These are phyloP conservation scores for Fraxinus anomala DNA, from an alignment of 257 asterid species.

Conservation along the genomic window DNA sequence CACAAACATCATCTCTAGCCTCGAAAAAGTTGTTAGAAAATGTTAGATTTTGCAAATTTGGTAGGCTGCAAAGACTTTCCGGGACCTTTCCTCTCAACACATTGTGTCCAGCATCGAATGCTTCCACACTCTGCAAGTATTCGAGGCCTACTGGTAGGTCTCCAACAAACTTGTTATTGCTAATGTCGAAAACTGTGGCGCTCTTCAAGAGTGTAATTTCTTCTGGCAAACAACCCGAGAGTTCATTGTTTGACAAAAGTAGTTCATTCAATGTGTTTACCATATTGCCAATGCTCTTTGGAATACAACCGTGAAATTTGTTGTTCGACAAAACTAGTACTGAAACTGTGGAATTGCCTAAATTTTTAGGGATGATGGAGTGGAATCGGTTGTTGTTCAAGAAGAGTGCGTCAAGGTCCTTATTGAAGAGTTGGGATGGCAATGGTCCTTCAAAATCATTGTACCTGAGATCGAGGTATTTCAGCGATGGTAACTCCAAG, in stretches of 20 bases:
- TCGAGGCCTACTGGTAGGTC: constrained; percentile 57
- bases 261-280: constrained; percentile 59
- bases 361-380: constrained; percentile 54
- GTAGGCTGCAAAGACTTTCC: constrained; percentile 50
- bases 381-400: constrained; percentile 62
- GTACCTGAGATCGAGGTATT: constrained; percentile 66
- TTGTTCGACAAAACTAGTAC: constrained; percentile 66
- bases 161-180: constrained; percentile 55
- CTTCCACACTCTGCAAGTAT: constrained; percentile 45
- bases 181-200: constrained; percentile 52
- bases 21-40: constrained; percentile 57
- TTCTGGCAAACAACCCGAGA: constrained; percentile 81
- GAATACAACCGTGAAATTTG: constrained; percentile 64
- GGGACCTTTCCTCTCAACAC: constrained; percentile 61
- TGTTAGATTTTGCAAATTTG: constrained; percentile 47
- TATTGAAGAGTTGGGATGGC: constrained; percentile 51
- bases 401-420: constrained; percentile 61
- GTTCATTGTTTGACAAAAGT: constrained; percentile 37
- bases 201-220: constrained; percentile 52
- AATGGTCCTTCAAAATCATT: constrained; percentile 80
- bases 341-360: constrained; percentile 71
- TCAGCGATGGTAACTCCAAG: constrained; percentile 48
- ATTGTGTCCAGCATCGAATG: constrained; percentile 42
- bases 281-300: constrained; percentile 70
- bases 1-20: constrained; percentile 30